Evolutionary conservation across 129 eudicot species (phyloP).

Genomic region (Flaveria trinervia): DNA sequence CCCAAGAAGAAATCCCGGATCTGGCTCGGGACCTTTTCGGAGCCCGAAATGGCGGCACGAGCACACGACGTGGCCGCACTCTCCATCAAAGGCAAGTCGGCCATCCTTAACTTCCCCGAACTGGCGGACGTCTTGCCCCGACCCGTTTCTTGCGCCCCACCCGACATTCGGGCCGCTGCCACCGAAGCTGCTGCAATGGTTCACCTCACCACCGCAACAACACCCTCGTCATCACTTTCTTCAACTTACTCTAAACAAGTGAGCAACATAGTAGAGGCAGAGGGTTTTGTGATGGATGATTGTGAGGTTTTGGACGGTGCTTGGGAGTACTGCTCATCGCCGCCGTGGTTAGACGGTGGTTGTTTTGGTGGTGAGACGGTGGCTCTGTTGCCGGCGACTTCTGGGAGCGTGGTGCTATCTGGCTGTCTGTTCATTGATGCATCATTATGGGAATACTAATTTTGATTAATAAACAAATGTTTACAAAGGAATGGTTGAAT

Average conservation of each 20-base stretch:
- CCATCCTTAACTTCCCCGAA: constrained; percentile 80
- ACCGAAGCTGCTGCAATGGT: constrained; percentile 72
- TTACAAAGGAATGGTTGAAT: too few species aligned
- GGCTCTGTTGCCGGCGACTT: constrained; percentile 16
- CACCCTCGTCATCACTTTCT: constrained; percentile 23
- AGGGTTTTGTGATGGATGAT: constrained; percentile 44
- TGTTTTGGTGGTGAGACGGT: constrained; percentile 30
- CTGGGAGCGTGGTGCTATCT: constrained; percentile 28
- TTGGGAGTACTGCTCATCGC: constrained; percentile 36
- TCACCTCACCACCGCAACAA: constrained; percentile 26
- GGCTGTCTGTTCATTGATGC: constrained; percentile 42
- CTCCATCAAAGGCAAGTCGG: constrained; percentile 64
- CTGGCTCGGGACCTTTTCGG: constrained; percentile 81
- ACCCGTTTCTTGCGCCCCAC: constrained; percentile 61
- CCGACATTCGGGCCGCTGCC: constrained; percentile 77
- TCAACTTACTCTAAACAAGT: constrained; percentile 38
- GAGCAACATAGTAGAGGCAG: constrained; percentile 57
- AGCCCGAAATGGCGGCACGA: constrained; percentile 92
- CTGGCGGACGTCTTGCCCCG: constrained; percentile 60
- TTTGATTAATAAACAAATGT: not conserved
- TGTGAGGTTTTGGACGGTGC: constrained; percentile 37
- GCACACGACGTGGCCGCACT: constrained; percentile 89
- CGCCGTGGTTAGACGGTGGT: constrained; percentile 36
- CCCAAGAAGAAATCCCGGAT: constrained; percentile 87
- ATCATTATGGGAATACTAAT: constrained; percentile 60